Evolutionary conservation across 75 land plant genomes (phyloP).

Genomic region (Sequoiadendron giganteum): DNA sequence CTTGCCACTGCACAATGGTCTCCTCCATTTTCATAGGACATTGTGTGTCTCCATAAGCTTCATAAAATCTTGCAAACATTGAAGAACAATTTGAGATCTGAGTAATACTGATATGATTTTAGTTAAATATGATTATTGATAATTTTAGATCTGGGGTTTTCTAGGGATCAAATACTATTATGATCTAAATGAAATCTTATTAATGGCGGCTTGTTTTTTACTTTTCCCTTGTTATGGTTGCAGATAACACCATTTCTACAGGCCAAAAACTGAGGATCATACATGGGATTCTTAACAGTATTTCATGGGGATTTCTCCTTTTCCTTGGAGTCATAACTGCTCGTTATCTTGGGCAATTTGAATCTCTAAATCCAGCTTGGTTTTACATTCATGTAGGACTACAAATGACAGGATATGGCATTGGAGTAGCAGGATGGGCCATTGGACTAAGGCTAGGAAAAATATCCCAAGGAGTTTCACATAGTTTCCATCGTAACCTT

Average conservation of each 20-base stretch:
- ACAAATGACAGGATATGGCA: slow-evolving; percentile 42
- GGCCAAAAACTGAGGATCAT: slow-evolving; percentile 11
- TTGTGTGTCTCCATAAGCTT: no score
- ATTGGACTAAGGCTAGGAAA: slow-evolving; percentile 58
- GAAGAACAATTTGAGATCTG: no score
- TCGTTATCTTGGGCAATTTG: slow-evolving; percentile 59
- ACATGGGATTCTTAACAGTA: slow-evolving; percentile 59
- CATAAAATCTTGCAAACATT: no score
- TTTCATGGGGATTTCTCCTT: slow-evolving; percentile 76
- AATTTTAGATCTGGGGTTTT: no score
- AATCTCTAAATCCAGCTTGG: slow-evolving; percentile 56
- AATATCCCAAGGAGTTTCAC: slow-evolving; percentile 40
- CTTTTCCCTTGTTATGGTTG: slow-evolving; percentile 7
- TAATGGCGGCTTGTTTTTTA: neutral
- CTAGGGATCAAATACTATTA: no score
- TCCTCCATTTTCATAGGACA: no score
- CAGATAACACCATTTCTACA: neutral
- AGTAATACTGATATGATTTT: no score
- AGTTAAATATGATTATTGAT: no score
- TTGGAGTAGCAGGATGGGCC: slow-evolving; percentile 69
- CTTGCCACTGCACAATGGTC: no score
- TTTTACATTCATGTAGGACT: slow-evolving; percentile 67
- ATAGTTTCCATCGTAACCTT: slow-evolving; percentile 68
- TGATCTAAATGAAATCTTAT: no score
- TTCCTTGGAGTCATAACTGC: slow-evolving; percentile 65